phyloP scores from a whole-genome alignment of 2,329 filamentous ascomycete genomes.

The Penicillium thymicola region DNA sequence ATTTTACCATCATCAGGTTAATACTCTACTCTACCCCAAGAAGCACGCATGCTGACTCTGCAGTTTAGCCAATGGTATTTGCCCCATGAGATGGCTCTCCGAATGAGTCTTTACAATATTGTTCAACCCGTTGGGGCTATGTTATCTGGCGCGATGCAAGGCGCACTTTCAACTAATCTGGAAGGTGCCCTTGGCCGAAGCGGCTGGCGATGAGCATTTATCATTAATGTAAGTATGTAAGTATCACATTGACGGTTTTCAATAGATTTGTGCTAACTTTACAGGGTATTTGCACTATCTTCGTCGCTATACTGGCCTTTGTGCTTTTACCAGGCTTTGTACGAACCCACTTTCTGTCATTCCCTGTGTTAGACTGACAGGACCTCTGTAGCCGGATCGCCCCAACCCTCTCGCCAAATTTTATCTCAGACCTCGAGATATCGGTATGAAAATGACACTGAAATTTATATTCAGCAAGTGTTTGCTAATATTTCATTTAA shows the following conservation, averaged over 20 bases:
- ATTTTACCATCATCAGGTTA: background rate
- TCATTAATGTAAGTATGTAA: background rate
- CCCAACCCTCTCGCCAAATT: background rate
- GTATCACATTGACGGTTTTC: background rate
- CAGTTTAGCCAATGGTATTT: background rate
- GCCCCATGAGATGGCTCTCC: background rate
- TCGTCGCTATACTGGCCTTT: background rate
- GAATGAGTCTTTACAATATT: background rate
- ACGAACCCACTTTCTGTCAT: background rate
- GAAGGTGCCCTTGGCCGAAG: background rate
- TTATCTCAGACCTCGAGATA: background rate
- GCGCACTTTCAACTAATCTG: background rate
- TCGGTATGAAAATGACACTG: background rate
- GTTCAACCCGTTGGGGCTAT: background rate
- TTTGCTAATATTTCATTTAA: background rate
- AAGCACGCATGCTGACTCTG: background rate
- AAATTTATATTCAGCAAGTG: background rate
- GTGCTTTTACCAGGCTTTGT: background rate
- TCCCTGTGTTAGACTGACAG: background rate
- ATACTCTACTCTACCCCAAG: background rate
- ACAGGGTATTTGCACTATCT: background rate
- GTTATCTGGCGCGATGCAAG: background rate
- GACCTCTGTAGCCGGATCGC: background rate
- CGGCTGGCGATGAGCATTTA: background rate
- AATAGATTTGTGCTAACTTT: background rate